phyloP scores from a whole-genome alignment of 495 filamentous ascomycete genomes.

The Penicillium daleae region DNA sequence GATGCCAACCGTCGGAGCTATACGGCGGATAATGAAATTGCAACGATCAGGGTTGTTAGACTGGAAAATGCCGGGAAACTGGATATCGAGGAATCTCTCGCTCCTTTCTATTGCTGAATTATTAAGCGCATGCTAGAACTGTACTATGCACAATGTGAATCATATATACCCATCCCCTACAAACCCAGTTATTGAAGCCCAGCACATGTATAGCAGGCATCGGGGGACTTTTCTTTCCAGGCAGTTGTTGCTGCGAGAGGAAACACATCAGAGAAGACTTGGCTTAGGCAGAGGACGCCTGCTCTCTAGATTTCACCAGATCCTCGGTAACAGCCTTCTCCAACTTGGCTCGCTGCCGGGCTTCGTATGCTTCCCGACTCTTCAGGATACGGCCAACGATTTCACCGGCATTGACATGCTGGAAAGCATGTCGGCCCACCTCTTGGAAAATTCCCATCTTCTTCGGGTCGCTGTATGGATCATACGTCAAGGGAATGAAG shows the following conservation, averaged over 20 bases:
- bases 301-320: slow-evolving; percentile 44
- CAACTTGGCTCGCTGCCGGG: slow-evolving; percentile 83
- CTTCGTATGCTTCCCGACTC: slow-evolving; percentile 83
- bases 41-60: not conserved
- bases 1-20: not conserved
- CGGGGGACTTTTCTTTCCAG: not conserved
- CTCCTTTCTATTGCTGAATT: not conserved
- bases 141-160: not conserved
- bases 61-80: not conserved
- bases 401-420: slow-evolving; percentile 86
- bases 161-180: slow-evolving; percentile 5
- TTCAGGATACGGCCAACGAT: slow-evolving; percentile 91
- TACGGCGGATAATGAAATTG: not conserved
- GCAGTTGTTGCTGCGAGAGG: not conserved
- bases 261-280: not conserved
- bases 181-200: slow-evolving; percentile 25
- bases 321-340: slow-evolving; percentile 77
- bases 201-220: slow-evolving; percentile 26
- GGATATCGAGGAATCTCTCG: not conserved
- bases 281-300: slow-evolving; percentile 19
- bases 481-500: slow-evolving; percentile 84
- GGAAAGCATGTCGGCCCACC: slow-evolving; percentile 72
- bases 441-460: slow-evolving; percentile 78
- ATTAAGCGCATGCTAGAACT: not conserved
- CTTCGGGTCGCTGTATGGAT: slow-evolving; percentile 82